Evolutionary conservation across 805 yeast species (phyloP).

Genomic region (Yarrowia alimentaria): DNA sequence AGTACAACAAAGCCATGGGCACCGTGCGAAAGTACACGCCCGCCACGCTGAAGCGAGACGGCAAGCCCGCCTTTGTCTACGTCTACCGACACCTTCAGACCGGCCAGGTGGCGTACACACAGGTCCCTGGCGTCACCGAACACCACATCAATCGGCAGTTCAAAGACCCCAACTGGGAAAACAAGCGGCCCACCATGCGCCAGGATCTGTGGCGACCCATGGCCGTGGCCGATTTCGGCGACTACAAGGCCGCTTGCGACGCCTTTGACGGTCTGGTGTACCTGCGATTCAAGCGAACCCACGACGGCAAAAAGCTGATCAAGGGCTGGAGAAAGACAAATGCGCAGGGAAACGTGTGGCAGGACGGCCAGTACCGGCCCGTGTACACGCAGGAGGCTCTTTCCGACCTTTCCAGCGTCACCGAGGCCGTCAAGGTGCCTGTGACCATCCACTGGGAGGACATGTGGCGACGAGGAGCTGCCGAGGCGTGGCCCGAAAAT

Average conservation of each 20-base stretch:
- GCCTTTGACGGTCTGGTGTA: constrained; percentile 74
- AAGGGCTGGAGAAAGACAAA: constrained; percentile 67
- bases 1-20: constrained; percentile 27
- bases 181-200: constrained; percentile 74
- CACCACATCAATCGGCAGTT: constrained; percentile 65
- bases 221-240: constrained; percentile 72
- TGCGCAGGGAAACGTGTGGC: constrained; percentile 80
- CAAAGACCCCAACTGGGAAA: constrained; percentile 84
- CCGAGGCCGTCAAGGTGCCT: constrained; percentile 53
- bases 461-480: constrained; percentile 83
- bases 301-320: constrained; percentile 55
- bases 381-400: constrained; percentile 88
- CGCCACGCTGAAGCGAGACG: constrained; percentile 14
- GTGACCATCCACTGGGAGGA: constrained; percentile 77
- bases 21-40: constrained; percentile 26
- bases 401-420: constrained; percentile 70
- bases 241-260: constrained; percentile 62
- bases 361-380: constrained; percentile 83
- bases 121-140: constrained; percentile 58
- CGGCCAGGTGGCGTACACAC: constrained; percentile 89
- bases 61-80: constrained; percentile 63
- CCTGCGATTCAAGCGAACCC: constrained; percentile 71
- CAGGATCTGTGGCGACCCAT: constrained; percentile 87
- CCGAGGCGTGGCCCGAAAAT: constrained; percentile 24
- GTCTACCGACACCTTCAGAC: constrained; percentile 80